Base-by-base conservation (phyloP, 2,329 filamentous ascomycete genomes). In the Fusarium armeniacum region DNA sequence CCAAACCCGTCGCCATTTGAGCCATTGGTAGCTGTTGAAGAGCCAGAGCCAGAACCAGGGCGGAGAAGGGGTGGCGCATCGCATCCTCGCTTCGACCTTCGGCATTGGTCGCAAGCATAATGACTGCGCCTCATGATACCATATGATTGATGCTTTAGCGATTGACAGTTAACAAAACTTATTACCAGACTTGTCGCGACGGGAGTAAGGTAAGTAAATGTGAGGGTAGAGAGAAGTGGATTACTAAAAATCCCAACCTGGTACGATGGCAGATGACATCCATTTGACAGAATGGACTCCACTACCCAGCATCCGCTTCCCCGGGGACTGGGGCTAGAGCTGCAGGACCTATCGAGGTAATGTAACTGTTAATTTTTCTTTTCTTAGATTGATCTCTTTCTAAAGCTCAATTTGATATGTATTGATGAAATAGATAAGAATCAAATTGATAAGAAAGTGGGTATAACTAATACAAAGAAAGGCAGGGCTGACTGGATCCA, bases 61-160 rank as follows among this genome's bases (percentile, higher is more conserved):
- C 28, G 28, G 9, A 67, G 60, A 11, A 64, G 46, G 20, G 62
- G 68, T 41, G 72, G 62, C 28, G 72, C 72, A 53, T 74, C 72
- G 24, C 72, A 74, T 33, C 68, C 72, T 44, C 72, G 65, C 60
- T 74, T 74, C 10, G 72, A 74, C 47, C 53, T 70, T 9, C 72
- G 60, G 32, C 72, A 74, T 38, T 74, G 72, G 47, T 74, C 72
- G 47, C 72, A 74, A 30, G 72, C 71, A 41, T 74, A 58, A 40
- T 72, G 71, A 20, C 73, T 73, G 30, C 72, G 70, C 53, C 66
- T 72, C 72, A 74, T 74, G 26, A 22, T 73, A 11, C 20, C 41
- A 44, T 24, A 22, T 28, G 36, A 30, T 16, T 38, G 26, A 7
- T n/a, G 20, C 20, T 40, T 18, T 3, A 41, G 20, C 13, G 9